These are phyloP conservation scores for Aegilops longissima DNA, from an alignment of 176 grass and related monocot species.

Conservation along the genomic window DNA sequence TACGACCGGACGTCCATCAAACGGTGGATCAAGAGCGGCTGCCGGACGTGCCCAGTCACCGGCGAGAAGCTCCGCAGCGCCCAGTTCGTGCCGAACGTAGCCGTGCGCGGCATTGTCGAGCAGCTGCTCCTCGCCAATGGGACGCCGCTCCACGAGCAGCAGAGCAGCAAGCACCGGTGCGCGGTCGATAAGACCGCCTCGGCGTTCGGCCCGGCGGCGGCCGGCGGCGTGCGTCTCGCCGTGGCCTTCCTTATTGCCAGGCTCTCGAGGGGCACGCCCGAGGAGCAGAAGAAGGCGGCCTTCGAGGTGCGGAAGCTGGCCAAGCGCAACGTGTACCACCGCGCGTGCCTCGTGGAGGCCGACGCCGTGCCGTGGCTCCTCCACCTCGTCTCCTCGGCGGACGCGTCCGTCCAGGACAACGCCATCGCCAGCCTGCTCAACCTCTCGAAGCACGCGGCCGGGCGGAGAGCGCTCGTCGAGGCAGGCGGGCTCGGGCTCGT, in stretches of 20 bases:
- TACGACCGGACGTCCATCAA: slow-evolving; percentile 83
- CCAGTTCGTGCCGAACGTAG: slow-evolving; percentile 63
- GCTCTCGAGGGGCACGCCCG: slow-evolving; percentile 31
- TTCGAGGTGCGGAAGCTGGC: slow-evolving; percentile 69
- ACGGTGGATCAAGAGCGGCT: slow-evolving; percentile 61
- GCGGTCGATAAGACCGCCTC: slow-evolving; percentile 44
- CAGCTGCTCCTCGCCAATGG: slow-evolving; percentile 40
- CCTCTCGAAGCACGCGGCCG: slow-evolving; percentile 68
- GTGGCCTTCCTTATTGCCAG: slow-evolving; percentile 46
- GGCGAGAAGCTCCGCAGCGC: slow-evolving; percentile 56
- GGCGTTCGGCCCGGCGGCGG: slow-evolving; percentile 38
- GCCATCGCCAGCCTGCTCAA: slow-evolving; percentile 57
- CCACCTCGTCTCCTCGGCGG: slow-evolving; percentile 49
- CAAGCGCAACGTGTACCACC: slow-evolving; percentile 71
- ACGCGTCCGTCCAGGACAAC: slow-evolving; percentile 58
- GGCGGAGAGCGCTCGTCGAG: slow-evolving; percentile 51
- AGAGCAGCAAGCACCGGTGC: slow-evolving; percentile 40
- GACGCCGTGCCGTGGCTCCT: slow-evolving; percentile 71
- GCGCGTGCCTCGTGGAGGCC: slow-evolving; percentile 69
- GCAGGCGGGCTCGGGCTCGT: slow-evolving; percentile 56
- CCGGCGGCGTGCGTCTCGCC: slow-evolving; percentile 37
- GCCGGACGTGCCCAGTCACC: slow-evolving; percentile 71
- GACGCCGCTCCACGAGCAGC: slow-evolving; percentile 30
- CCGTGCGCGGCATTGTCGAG: slow-evolving; percentile 47
- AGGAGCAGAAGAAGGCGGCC: slow-evolving; percentile 57